These are phyloP conservation scores for Talaromyces amestolkiae DNA, from an alignment of 2,329 filamentous ascomycete species.

Conservation along the genomic window DNA sequence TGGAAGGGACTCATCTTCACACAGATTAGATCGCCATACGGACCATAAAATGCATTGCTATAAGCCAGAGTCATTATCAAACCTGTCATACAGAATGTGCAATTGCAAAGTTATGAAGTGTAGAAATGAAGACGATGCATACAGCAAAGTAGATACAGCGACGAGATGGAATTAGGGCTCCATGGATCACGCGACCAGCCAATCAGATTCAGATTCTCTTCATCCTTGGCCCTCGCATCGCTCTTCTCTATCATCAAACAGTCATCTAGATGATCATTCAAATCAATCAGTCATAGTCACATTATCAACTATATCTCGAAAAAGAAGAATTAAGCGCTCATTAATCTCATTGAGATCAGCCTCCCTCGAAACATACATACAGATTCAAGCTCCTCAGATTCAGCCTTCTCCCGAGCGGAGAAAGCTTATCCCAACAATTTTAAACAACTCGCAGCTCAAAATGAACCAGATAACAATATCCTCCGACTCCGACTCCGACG, in stretches of 20 bases:
- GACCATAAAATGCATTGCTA: too few relatives aligned
- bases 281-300: neutral
- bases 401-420: neutral
- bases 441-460: constrained; percentile 16
- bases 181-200: neutral
- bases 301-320: too few relatives aligned
- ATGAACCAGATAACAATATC: constrained; percentile 18
- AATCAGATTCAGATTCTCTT: neutral
- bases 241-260: too few relatives aligned
- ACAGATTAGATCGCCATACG: too few relatives aligned
- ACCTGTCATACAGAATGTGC: too few relatives aligned
- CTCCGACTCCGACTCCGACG: constrained; percentile 19
- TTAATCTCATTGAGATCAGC: neutral
- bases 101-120: too few relatives aligned
- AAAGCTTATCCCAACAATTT: neutral
- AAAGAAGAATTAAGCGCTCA: too few relatives aligned
- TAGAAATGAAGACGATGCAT: too few relatives aligned
- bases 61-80: too few relatives aligned
- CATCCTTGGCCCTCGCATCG: too few relatives aligned
- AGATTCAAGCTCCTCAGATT: neutral
- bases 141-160: too few relatives aligned
- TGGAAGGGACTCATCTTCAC: too few relatives aligned
- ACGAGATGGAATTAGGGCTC: neutral
- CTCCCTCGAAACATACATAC: neutral
- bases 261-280: neutral